These are phyloP conservation scores for Citrus unshiu DNA, from an alignment of 345 rosid genomes.

Conservation along the genomic window DNA sequence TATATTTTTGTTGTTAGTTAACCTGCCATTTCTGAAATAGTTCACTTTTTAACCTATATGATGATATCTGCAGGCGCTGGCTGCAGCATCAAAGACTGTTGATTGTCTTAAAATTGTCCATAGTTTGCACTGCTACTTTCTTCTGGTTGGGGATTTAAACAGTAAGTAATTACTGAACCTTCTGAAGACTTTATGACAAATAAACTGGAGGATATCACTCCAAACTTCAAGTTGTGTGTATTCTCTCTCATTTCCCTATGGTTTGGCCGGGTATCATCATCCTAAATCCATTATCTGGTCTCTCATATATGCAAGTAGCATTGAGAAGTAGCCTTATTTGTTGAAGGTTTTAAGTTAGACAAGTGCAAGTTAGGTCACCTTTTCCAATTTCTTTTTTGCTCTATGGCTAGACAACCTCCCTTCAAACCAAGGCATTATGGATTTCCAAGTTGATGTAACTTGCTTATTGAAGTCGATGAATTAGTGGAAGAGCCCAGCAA, in stretches of 20 bases:
- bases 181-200: neutral
- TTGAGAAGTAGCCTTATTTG: neutral
- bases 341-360: neutral
- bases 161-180: slow-evolving; percentile 40
- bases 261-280: neutral
- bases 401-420: neutral
- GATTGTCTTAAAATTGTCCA: slow-evolving; percentile 88
- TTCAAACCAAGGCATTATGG: neutral
- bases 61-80: slow-evolving; percentile 67
- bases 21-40: neutral
- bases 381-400: neutral
- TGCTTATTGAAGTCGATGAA: neutral
- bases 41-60: slow-evolving; percentile 12
- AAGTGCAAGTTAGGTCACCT: neutral
- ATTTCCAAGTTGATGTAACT: neutral
- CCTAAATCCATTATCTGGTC: too few species aligned
- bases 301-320: neutral
- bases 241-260: neutral
- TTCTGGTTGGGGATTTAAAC: slow-evolving; percentile 81
- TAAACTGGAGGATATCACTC: neutral
- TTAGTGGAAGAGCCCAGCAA: neutral
- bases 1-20: slow-evolving; percentile 3
- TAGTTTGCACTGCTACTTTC: slow-evolving; percentile 87
- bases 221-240: neutral
- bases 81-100: slow-evolving; percentile 96